Base-by-base conservation (phyloP, 768 basidiomycete genomes). In the Kwoniella heveanensis region DNA sequence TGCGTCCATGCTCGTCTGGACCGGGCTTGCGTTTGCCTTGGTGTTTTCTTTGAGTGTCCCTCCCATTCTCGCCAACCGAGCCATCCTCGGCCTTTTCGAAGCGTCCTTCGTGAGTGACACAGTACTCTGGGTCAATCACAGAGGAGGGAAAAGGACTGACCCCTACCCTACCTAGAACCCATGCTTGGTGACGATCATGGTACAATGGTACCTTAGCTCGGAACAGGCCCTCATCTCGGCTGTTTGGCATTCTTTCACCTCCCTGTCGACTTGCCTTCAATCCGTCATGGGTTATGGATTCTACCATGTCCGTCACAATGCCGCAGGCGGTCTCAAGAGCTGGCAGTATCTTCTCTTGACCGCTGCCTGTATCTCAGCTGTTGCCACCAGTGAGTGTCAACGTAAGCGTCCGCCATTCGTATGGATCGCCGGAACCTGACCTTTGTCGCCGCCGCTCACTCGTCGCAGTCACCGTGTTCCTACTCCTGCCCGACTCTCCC, bases 61-160 rank as follows among this genome's bases (percentile, higher is more conserved):
- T 30, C 60, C 63, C 0, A 64, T 74, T 13, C 55, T 71, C 17
- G 72, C 60, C 26, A 63, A 67, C 49, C 62, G 72, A 27, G 37
- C 57, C 25, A n/a, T 74, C 17, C 56, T 74, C 7, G 72, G 72
- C 25, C 66, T 74, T 52, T 65, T 68, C 54, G 72, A 74, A 58
- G 57, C 66, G n/a, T 44, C 51, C 46, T 61, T 61, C 21, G 60
- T 61, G 39, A 54, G 60, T 61, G n/a, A n/a, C n/a, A n/a, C n/a
- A n/a, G n/a, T n/a, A n/a, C n/a, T n/a, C n/a, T n/a, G n/a, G n/a
- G n/a, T n/a, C n/a, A n/a, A n/a, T n/a, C n/a, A n/a, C n/a, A n/a
- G n/a, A n/a, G n/a, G n/a, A n/a, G n/a, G n/a, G n/a, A n/a, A n/a
- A n/a, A n/a, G n/a, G n/a, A n/a, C n/a, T 51, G 49, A 51, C 22